Percentiles rank a stretch among this genome's conserved stretches.
These are phyloP conservation scores for Phlebiopsis flavidoalba DNA, from an alignment of 768 basidiomycete species.

Conservation along the genomic window DNA sequence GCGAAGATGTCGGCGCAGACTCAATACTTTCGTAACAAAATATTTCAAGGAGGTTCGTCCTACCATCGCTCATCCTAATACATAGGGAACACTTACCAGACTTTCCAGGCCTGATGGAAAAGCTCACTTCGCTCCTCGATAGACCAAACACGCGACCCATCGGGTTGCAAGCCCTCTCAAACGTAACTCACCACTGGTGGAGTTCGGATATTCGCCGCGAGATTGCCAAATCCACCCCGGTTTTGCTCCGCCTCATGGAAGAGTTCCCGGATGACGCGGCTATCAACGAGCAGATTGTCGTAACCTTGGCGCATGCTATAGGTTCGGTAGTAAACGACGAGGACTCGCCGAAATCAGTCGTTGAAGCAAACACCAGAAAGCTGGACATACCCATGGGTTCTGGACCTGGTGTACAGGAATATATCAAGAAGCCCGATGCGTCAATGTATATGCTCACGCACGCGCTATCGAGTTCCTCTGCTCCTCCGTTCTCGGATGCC, in stretches of 20 bases:
- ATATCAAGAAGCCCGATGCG: constrained; percentile 38
- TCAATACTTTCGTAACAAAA: constrained; percentile 47
- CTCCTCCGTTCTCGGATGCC: constrained; percentile 37
- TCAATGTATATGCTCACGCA: constrained; percentile 45
- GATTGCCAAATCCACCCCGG: constrained; percentile 39
- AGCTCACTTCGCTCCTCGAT: constrained; percentile 50
- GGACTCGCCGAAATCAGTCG: constrained; percentile 30
- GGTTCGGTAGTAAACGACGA: constrained; percentile 38
- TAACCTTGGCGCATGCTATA: constrained; percentile 48
- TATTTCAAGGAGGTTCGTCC: constrained; percentile 48
- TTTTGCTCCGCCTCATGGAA: constrained; percentile 41
- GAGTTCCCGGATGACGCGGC: constrained; percentile 46
- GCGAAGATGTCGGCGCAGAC: constrained; percentile 60
- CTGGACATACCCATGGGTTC: constrained; percentile 31
- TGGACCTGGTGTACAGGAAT: constrained; percentile 32
- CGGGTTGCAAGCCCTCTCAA: constrained; percentile 50
- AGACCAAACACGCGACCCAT: constrained; percentile 42
- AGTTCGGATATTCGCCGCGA: constrained; percentile 36
- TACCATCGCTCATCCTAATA: background rate
- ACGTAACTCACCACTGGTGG: constrained; percentile 61
- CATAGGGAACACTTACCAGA: background rate
- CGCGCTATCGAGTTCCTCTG: constrained; percentile 43
- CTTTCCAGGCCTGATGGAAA: constrained; percentile 47
- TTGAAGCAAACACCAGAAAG: constrained; percentile 31
- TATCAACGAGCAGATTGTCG: constrained; percentile 45